Conservation (phyloP, 495 filamentous ascomycete species). For the Tirmania nivea region DNA sequence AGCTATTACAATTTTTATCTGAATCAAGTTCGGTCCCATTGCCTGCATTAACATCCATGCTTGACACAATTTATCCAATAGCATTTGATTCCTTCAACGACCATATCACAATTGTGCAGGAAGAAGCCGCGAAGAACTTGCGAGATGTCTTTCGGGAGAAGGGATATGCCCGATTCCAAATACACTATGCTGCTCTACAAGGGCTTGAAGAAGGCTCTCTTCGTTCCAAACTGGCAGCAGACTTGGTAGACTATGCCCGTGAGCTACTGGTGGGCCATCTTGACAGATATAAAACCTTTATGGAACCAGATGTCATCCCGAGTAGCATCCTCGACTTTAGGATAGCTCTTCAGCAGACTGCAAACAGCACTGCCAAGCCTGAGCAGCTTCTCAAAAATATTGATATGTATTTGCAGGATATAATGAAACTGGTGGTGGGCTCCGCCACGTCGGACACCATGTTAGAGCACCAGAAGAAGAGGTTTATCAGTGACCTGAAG, state of each 20-base stretch:
- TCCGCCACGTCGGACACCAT: background rate
- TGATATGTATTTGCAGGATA: background rate
- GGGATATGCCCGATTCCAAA: constrained; percentile 9
- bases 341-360: background rate
- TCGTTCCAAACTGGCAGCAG: constrained; percentile 7
- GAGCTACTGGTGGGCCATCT: constrained; percentile 3
- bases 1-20: background rate
- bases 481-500: constrained; percentile 13
- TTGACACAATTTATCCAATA: constrained; percentile 5
- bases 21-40: constrained; percentile 2
- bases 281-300: constrained; percentile 7
- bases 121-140: background rate
- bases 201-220: constrained; percentile 6
- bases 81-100: constrained; percentile 3
- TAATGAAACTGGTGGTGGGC: background rate
- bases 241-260: constrained; percentile 10
- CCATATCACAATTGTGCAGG: constrained; percentile 6
- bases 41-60: constrained; percentile 8
- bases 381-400: constrained; percentile 6
- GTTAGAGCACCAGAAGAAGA: constrained; percentile 3
- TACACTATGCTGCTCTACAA: constrained; percentile 7
- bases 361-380: constrained; percentile 1
- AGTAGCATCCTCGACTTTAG: background rate
- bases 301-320: background rate
- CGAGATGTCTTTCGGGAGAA: constrained; percentile 10